Conservation (phyloP, 1,284 basidiomycete species). For the Apiotrichum gracile region DNA sequence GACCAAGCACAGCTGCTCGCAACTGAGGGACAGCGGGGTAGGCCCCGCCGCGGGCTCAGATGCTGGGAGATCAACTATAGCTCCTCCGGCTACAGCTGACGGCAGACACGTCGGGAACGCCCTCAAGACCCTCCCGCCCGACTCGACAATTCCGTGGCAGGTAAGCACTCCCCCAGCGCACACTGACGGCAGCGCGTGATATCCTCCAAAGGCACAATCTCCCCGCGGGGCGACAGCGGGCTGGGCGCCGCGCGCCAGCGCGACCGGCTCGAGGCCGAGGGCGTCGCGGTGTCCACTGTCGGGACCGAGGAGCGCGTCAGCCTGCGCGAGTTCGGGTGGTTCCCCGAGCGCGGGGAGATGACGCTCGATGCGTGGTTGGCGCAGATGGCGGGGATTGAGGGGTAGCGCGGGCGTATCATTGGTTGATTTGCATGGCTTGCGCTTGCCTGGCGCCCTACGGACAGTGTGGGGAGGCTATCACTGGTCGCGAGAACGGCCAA, state of each 20-base stretch:
- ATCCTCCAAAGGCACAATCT: constrained; percentile 53
- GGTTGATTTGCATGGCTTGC: too few species aligned
- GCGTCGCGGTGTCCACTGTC: constrained; percentile 56
- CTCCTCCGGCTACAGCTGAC: neutral
- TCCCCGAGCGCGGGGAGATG: constrained; percentile 48
- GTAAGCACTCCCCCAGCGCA: constrained; percentile 46
- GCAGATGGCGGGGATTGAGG: neutral
- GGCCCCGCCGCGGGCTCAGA: too few species aligned
- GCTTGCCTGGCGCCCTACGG: too few species aligned
- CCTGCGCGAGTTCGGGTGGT: constrained; percentile 57
- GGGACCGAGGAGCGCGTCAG: constrained; percentile 50
- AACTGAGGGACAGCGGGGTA: too few species aligned
- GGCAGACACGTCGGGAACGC: constrained; percentile 64
- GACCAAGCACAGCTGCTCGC: too few species aligned
- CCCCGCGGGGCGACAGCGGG: constrained; percentile 71
- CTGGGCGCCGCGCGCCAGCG: constrained; percentile 61
- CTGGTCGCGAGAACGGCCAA: too few species aligned
- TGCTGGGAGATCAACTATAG: too few species aligned
- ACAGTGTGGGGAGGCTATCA: too few species aligned
- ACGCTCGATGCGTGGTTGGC: constrained; percentile 14
- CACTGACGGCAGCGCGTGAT: constrained; percentile 36
- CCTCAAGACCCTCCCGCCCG: constrained; percentile 29
- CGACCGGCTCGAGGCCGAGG: constrained; percentile 62
- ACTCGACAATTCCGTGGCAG: constrained; percentile 48
- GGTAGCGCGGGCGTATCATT: too few species aligned